Conservation (phyloP, 768 basidiomycete species). For the Heimioporus sp. region DNA sequence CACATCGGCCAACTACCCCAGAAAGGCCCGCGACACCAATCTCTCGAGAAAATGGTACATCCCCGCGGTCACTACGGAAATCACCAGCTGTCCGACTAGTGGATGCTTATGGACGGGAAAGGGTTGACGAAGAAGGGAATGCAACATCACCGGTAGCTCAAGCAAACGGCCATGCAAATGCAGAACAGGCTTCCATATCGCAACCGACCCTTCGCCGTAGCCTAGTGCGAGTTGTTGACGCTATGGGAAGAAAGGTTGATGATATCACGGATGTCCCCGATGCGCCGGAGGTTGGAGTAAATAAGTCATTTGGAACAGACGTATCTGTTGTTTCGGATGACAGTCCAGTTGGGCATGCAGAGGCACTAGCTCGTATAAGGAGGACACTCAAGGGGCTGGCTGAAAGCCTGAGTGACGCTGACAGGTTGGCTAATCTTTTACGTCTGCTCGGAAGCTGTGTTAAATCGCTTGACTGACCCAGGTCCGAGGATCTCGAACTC, state of each 20-base stretch:
- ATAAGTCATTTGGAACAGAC: conserved; percentile 20
- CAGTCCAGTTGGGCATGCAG: conserved; percentile 35
- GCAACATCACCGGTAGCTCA: neutral
- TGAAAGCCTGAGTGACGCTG: conserved; percentile 53
- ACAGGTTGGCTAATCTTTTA: conserved; percentile 41
- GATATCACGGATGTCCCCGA: conserved; percentile 34
- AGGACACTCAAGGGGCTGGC: conserved; percentile 56
- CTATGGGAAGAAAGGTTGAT: conserved; percentile 62
- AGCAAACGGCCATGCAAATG: conserved; percentile 17
- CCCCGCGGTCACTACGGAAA: conserved; percentile 41
- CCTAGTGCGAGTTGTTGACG: conserved; percentile 61
- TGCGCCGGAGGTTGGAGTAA: conserved; percentile 12
- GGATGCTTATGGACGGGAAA: conserved; percentile 67
- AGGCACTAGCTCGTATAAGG: conserved; percentile 57
- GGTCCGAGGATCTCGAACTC: conserved; percentile 38
- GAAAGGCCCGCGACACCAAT: conserved; percentile 24
- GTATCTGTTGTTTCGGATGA: conserved; percentile 22
- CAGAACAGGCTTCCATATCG: conserved; percentile 9
- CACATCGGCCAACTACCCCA: conserved; percentile 17
- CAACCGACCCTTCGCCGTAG: conserved; percentile 32
- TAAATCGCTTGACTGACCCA: conserved; percentile 17
- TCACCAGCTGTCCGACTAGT: conserved; percentile 59
- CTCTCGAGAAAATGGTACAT: conserved; percentile 23
- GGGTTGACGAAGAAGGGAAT: conserved; percentile 15
- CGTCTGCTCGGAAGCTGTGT: conserved; percentile 2